A percentile compares a stretch with the other conserved stretches of the same genome.
Conservation (phyloP, 352 stramenopile genomes). For the Pythium phragmiticola region DNA sequence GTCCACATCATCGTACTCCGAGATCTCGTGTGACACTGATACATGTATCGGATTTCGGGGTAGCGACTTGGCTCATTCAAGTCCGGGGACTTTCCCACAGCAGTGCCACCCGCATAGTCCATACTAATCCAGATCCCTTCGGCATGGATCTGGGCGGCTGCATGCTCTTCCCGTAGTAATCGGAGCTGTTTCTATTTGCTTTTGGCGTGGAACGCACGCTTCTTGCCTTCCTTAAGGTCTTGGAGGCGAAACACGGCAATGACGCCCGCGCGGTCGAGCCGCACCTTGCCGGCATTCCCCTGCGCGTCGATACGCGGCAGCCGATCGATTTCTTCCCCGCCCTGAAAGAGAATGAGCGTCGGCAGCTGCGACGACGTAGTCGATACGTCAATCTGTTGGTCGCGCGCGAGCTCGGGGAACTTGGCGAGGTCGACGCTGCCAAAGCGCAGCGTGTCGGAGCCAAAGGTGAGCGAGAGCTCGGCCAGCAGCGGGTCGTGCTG, state of each 20-base stretch:
- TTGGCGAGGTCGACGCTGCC: conserved; percentile 65
- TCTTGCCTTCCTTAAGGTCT: conserved; percentile 55
- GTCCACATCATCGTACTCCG: no score
- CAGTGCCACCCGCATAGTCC: no score
- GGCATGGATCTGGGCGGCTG: no score
- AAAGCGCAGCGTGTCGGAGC: conserved; percentile 53
- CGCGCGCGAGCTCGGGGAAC: conserved; percentile 56
- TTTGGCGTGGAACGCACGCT: conserved; percentile 36
- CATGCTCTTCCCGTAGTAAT: no score
- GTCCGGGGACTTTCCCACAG: no score
- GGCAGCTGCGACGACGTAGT: conserved; percentile 67
- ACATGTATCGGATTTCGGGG: no score
- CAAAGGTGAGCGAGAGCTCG: conserved; percentile 64
- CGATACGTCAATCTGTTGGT: conserved; percentile 62
- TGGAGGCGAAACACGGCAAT: conserved; percentile 51
- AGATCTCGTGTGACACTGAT: no score
- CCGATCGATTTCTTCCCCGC: conserved; percentile 52
- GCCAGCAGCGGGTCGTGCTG: conserved; percentile 75
- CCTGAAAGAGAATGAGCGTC: conserved; percentile 72
- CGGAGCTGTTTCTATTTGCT: conserved; percentile 11
- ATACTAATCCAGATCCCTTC: no score
- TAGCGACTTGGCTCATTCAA: no score
- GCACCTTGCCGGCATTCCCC: conserved; percentile 54
- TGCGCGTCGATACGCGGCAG: conserved; percentile 56
- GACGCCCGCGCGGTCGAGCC: conserved; percentile 56